Percentiles rank a stretch among this genome's conserved stretches.
phyloP scores from a whole-genome alignment of 164 flowering plant genomes.

The Stephania yunnanensis region DNA sequence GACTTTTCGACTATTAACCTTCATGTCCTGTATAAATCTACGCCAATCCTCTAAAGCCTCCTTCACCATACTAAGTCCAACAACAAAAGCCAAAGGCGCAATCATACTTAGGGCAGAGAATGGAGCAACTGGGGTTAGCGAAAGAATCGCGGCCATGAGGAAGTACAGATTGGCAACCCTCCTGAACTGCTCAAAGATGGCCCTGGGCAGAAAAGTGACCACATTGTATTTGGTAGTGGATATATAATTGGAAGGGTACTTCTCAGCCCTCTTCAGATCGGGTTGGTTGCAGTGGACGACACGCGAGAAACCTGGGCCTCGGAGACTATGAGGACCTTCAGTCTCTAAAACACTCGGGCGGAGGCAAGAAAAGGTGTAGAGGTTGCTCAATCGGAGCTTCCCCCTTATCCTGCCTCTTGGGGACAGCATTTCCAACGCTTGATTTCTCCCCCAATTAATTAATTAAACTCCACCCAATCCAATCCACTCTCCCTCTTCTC shows the following conservation, averaged over 20 bases:
- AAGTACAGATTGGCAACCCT: slow-evolving; percentile 96
- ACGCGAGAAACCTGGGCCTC: slow-evolving; percentile 77
- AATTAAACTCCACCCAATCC: not conserved
- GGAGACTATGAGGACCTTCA: slow-evolving; percentile 41
- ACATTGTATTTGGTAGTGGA: slow-evolving; percentile 89
- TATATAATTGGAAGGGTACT: slow-evolving; percentile 61
- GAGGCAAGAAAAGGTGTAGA: slow-evolving; percentile 42
- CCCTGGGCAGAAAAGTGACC: slow-evolving; percentile 81
- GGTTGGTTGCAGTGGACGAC: slow-evolving; percentile 73
- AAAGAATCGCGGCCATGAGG: slow-evolving; percentile 70
- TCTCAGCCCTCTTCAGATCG: slow-evolving; percentile 43
- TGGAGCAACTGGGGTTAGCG: slow-evolving; percentile 67
- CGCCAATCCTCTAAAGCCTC: slow-evolving; percentile 42
- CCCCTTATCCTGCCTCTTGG: slow-evolving; percentile 27
- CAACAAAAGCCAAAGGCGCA: slow-evolving; percentile 7
- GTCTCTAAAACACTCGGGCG: slow-evolving; percentile 25
- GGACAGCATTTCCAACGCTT: slow-evolving; percentile 15
- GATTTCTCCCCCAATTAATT: slow-evolving; percentile 1
- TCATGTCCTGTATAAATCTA: too few relatives aligned
- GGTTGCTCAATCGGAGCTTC: slow-evolving; percentile 38
- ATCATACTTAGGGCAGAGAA: slow-evolving; percentile 27
- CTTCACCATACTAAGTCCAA: slow-evolving; percentile 93
- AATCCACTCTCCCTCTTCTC: slow-evolving; percentile 3
- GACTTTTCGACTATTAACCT: slow-evolving; percentile 61
- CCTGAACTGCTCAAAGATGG: slow-evolving; percentile 86